phyloP scores from a whole-genome alignment of 805 yeast genomes.

The Sugiyamaella marilandica region DNA sequence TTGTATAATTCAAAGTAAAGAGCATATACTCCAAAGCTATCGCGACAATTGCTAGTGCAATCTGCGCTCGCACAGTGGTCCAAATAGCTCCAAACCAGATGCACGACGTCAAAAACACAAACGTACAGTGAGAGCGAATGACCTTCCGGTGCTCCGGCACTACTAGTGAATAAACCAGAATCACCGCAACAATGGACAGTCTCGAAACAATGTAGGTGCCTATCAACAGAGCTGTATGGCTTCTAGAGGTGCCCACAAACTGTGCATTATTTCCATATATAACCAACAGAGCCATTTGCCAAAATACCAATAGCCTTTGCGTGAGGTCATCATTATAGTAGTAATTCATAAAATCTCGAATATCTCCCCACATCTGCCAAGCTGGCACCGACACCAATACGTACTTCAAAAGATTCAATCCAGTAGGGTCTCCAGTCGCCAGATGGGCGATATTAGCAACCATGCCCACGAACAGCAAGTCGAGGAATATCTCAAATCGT shows the following conservation, averaged over 20 bases:
- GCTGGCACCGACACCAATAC: constrained; percentile 50
- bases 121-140: constrained; percentile 38
- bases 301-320: constrained; percentile 48
- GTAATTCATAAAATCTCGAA: constrained; percentile 59
- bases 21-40: constrained; percentile 37
- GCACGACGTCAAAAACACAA: constrained; percentile 34
- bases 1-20: constrained; percentile 31
- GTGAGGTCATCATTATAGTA: constrained; percentile 57
- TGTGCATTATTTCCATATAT: constrained; percentile 48
- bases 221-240: constrained; percentile 40
- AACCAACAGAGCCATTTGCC: constrained; percentile 49
- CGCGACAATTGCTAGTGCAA: constrained; percentile 41
- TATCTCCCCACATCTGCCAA: constrained; percentile 63
- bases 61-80: constrained; percentile 42
- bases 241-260: constrained; percentile 35
- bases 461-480: constrained; percentile 60
- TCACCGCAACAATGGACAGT: constrained; percentile 34
- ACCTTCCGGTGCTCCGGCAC: constrained; percentile 46
- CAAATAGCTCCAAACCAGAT: constrained; percentile 53
- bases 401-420: constrained; percentile 44
- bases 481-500: constrained; percentile 54
- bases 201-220: constrained; percentile 48
- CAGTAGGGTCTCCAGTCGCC: constrained; percentile 48
- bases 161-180: constrained; percentile 40
- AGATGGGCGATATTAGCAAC: constrained; percentile 53